Percentiles rank a stretch among this genome's conserved stretches.
These are phyloP conservation scores for Phytophthora lateralis DNA, from an alignment of 352 stramenopile genomes.

Conservation along the genomic window DNA sequence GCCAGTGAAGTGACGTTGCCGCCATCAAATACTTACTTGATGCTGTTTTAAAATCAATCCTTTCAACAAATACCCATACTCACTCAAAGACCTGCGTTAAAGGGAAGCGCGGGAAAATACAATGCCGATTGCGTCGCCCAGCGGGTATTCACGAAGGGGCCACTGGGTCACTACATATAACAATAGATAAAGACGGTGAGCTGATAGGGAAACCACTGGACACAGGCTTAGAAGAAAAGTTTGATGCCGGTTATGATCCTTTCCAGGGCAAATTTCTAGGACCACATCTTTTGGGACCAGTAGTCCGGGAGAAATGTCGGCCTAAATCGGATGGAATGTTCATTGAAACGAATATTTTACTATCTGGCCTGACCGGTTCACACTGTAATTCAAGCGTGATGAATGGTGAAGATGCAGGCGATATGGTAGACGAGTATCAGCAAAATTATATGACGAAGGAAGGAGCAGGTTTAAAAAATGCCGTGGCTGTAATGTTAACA, in stretches of 20 bases:
- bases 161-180: background rate
- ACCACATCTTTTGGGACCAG: too few species aligned
- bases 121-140: background rate
- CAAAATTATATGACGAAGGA: slow-evolving; percentile 21
- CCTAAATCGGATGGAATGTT: background rate
- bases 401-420: slow-evolving; percentile 6
- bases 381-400: slow-evolving; percentile 5
- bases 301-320: slow-evolving; percentile 2
- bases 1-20: too few species aligned
- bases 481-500: background rate
- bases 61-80: slow-evolving; percentile 3
- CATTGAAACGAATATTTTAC: slow-evolving; percentile 1
- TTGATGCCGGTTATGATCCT: too few species aligned
- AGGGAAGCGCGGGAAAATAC: slow-evolving; percentile 6
- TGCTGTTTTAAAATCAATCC: too few species aligned
- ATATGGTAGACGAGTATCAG: slow-evolving; percentile 13
- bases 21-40: too few species aligned
- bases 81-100: slow-evolving; percentile 10
- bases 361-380: background rate
- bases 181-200: background rate
- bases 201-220: background rate
- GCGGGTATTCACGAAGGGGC: background rate
- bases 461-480: slow-evolving; percentile 8
- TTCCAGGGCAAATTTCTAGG: too few species aligned
- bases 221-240: background rate